phyloP scores from a whole-genome alignment of 306 rosid species.

The Acacia melanoxylon region DNA sequence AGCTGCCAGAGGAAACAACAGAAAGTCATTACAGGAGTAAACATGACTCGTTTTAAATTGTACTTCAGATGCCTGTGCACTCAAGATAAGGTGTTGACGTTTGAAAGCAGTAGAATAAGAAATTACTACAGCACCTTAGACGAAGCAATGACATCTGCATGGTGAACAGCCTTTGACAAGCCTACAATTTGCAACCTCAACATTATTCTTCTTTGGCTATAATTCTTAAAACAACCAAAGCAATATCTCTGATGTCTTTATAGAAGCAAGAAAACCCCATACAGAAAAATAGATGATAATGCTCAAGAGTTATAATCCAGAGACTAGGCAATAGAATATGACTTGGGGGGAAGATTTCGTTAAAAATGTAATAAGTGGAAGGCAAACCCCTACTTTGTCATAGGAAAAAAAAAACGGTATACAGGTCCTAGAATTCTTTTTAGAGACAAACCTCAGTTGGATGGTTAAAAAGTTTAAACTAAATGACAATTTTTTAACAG shows the following conservation, averaged over 20 bases:
- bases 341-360: not conserved
- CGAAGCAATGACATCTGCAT: slow-evolving; percentile 72
- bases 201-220: slow-evolving; percentile 21
- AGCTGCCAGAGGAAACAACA: slow-evolving; percentile 62
- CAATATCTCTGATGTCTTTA: slow-evolving; percentile 3
- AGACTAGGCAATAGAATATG: not conserved
- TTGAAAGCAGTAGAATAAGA: slow-evolving; percentile 15
- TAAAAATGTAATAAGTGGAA: not conserved
- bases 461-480: slow-evolving; percentile 14
- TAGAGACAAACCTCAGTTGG: slow-evolving; percentile 5
- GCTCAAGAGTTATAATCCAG: slow-evolving; percentile 15
- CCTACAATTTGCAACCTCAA: slow-evolving; percentile 48
- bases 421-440: not conserved
- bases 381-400: slow-evolving; percentile 13
- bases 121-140: slow-evolving; percentile 57
- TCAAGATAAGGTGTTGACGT: slow-evolving; percentile 19
- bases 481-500: not conserved
- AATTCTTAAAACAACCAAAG: slow-evolving; percentile 14
- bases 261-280: not conserved
- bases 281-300: not conserved
- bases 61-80: slow-evolving; percentile 28
- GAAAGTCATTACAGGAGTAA: slow-evolving; percentile 8
- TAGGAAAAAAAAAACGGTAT: not conserved
- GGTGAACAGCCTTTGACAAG: slow-evolving; percentile 54
- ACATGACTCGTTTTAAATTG: slow-evolving; percentile 13